Evolutionary conservation across 2,329 filamentous ascomycete genomes (phyloP), one percentile per base, ranked within the genome.

Genomic region (Xylariaceae sp.): DNA sequence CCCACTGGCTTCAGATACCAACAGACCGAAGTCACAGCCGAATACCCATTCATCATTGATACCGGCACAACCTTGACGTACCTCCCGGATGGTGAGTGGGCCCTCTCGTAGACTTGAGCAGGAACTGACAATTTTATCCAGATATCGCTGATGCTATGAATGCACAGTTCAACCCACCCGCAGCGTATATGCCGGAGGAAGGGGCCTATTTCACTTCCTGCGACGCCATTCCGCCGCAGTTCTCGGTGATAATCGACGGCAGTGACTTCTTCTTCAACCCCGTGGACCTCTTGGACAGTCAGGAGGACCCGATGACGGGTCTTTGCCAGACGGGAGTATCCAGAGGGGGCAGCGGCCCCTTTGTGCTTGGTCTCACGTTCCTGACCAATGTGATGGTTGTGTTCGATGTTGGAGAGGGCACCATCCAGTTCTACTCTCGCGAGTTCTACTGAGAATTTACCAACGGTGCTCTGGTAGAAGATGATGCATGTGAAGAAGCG

Each of bases 61-160:
- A 70, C 64, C 12, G 67, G 67, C 19, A 72, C 70, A 2, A 68
- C 69, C 0, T 58, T 71, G 47, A 65, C 64, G 40, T 67, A 70
- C 39, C 50, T 73, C 2, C 69, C 70, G 9, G 61, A 63, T 9
- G 52, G 68, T 69, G n/a, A n/a, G n/a, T n/a, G n/a, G n/a, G n/a
- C n/a, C n/a, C n/a, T n/a, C n/a, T n/a, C n/a, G n/a, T n/a, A n/a
- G n/a, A n/a, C n/a, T n/a, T n/a, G n/a, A n/a, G n/a, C 45, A 57
- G 63, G 54, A 13, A n/a, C 7, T 14, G 7, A 63, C 54, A 13
- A n/a, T 9, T 15, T 8, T 22, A n/a, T 21, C 22, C 29, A 69
- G 66, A 56, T n/a, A 44, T 70, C 12, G 66, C 67, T 3, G 61
- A 69, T 23, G 51, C 57, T n/a, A 65, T 73, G 37, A 67, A 69